Percentiles rank a stretch among this genome's conserved stretches.
Conservation (phyloP, 768 basidiomycete genomes). For the Tylopilus cervinicoccineus region DNA sequence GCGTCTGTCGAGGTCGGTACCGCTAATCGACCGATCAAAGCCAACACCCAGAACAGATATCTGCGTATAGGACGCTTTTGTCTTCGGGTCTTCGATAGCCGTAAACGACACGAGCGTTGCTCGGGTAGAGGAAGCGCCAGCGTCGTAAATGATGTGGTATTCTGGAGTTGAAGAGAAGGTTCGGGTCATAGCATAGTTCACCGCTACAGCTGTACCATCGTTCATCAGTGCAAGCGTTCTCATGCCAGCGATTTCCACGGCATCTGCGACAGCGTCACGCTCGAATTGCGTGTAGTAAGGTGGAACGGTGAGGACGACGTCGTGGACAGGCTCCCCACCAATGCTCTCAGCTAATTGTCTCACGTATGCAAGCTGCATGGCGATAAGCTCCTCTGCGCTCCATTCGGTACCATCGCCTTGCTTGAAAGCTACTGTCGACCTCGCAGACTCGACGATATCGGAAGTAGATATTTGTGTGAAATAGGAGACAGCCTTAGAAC, state of each 20-base stretch:
- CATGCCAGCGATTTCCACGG: constrained; percentile 87
- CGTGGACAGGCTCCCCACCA: constrained; percentile 72
- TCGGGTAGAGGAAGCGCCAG: constrained; percentile 78
- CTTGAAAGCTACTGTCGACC: constrained; percentile 57
- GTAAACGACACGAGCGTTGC: constrained; percentile 76
- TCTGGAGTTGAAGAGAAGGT: constrained; percentile 69
- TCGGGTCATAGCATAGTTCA: constrained; percentile 98
- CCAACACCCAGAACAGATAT: constrained; percentile 80
- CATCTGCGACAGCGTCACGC: constrained; percentile 87
- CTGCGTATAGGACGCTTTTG: constrained; percentile 53
- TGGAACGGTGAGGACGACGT: constrained; percentile 88
- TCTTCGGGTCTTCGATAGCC: constrained; percentile 44
- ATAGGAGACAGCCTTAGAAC: constrained; percentile 56
- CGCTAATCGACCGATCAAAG: constrained; percentile 71
- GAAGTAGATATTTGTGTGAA: constrained; percentile 54
- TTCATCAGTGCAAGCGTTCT: constrained; percentile 80
- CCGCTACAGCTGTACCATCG: constrained; percentile 91
- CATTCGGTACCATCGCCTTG: constrained; percentile 66
- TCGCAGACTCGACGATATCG: constrained; percentile 48
- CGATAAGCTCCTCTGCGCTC: constrained; percentile 86
- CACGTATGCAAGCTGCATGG: constrained; percentile 90
- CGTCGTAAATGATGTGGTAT: constrained; percentile 91
- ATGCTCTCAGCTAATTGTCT: constrained; percentile 80
- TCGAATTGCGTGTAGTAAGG: constrained; percentile 88
- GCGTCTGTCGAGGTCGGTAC: constrained; percentile 80